Conservation (phyloP, 805 yeast species). For the Zygoascus ofunaensis region DNA sequence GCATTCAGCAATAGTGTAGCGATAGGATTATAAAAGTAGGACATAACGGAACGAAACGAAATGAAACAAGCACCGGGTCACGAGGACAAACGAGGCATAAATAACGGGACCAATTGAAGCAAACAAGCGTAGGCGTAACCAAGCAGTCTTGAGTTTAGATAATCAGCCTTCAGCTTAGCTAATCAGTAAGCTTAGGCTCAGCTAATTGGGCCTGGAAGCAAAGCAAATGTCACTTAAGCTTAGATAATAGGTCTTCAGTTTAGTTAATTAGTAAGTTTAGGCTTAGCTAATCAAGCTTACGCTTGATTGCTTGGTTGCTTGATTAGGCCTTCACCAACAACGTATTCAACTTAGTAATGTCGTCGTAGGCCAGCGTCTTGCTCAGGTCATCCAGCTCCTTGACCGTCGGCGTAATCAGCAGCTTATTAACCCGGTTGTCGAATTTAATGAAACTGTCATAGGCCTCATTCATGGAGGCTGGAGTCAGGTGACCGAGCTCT, state of each 20-base stretch:
- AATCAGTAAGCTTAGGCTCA: too few relatives aligned
- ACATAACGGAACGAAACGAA: background rate
- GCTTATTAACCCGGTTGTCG: slow-evolving; percentile 17
- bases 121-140: too few relatives aligned
- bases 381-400: slow-evolving; percentile 18
- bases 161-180: too few relatives aligned
- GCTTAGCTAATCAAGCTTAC: background rate
- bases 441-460: slow-evolving; percentile 17
- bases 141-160: too few relatives aligned
- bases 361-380: slow-evolving; percentile 15
- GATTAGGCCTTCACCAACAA: slow-evolving; percentile 12
- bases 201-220: too few relatives aligned
- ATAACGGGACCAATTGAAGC: too few relatives aligned
- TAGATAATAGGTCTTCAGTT: too few relatives aligned
- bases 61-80: too few relatives aligned
- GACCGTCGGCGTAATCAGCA: slow-evolving; percentile 17
- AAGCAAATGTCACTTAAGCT: too few relatives aligned
- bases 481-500: background rate
- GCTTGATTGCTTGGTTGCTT: background rate
- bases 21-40: background rate
- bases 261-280: too few relatives aligned
- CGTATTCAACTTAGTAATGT: slow-evolving; percentile 15
- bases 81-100: too few relatives aligned
- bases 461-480: background rate
- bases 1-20: too few relatives aligned